Percentiles rank a stretch among this genome's conserved stretches.
Conservation (phyloP, 106 monocot species). For the Dendrobium officinale region DNA sequence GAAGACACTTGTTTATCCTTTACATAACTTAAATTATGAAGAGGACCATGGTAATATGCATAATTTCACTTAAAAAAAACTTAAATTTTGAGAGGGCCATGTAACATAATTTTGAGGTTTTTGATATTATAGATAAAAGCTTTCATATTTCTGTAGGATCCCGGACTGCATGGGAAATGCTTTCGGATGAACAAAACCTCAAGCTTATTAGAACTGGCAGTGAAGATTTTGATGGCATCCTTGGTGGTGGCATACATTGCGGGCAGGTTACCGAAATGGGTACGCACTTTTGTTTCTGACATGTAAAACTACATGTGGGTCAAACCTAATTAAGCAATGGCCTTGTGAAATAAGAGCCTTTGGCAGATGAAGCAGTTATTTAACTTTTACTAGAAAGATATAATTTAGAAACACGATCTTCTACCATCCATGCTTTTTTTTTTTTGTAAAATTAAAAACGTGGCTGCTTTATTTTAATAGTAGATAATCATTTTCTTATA, state of each 20-base stretch:
- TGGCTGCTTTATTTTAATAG: not conserved
- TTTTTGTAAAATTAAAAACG: not conserved
- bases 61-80: not conserved
- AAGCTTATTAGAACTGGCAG: conserved; percentile 76
- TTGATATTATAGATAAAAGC: not conserved
- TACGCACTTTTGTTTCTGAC: conserved; percentile 10
- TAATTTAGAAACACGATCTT: not conserved
- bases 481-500: not conserved
- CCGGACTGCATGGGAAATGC: conserved; percentile 94
- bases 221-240: conserved; percentile 69
- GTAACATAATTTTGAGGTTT: not conserved
- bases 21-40: not conserved
- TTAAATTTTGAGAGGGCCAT: not conserved
- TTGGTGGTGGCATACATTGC: conserved; percentile 94
- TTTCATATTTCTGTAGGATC: conserved; percentile 31
- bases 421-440: not conserved
- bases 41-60: not conserved
- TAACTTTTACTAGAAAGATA: not conserved
- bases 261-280: conserved; percentile 95
- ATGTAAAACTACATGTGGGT: not conserved
- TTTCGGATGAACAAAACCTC: conserved; percentile 67
- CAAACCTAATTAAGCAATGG: not conserved
- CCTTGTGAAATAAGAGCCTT: not conserved
- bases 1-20: not conserved
- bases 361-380: not conserved